phyloP scores from a whole-genome alignment of 2,329 filamentous ascomycete genomes.

The Trichoderma aggressivum region DNA sequence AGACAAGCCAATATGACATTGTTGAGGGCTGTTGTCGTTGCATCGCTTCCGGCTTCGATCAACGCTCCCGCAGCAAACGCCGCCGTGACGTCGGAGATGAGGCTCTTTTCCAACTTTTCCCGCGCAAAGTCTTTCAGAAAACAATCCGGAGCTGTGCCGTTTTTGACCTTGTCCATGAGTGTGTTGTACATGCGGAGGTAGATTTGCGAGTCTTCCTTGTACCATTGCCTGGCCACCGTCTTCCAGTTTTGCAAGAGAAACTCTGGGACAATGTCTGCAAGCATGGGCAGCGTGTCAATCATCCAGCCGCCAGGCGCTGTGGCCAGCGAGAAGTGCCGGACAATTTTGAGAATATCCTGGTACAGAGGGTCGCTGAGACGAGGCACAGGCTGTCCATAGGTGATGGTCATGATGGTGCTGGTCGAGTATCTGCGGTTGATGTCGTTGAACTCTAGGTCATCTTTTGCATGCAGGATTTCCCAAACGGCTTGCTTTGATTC shows the following conservation, averaged over 20 bases:
- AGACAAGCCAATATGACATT: constrained; percentile 48
- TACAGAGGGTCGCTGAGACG: constrained; percentile 23
- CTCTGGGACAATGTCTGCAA: constrained; percentile 4
- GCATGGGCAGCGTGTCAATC: constrained; percentile 16
- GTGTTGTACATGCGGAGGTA: constrained; percentile 22
- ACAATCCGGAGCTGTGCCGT: constrained; percentile 21
- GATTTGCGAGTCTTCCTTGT: constrained; percentile 22
- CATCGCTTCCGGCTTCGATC: constrained; percentile 25
- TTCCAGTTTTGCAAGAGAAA: constrained; percentile 14
- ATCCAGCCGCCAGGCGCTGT: constrained; percentile 10
- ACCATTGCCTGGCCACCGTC: constrained; percentile 14
- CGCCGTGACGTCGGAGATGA: constrained; percentile 21
- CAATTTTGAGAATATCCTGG: constrained; percentile 21
- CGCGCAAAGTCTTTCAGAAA: constrained; percentile 23
- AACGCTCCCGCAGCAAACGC: constrained; percentile 21
- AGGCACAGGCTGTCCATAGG: constrained; percentile 6
- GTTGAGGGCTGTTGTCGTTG: constrained; percentile 30
- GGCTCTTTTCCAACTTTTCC: constrained; percentile 19
- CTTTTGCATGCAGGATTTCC: constrained; percentile 9
- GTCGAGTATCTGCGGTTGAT: constrained; percentile 24
- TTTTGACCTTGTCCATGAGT: constrained; percentile 16
- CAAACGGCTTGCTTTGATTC: constrained; percentile 22
- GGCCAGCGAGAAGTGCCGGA: constrained; percentile 20
- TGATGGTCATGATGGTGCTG: constrained; percentile 22
- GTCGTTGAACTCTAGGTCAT: constrained; percentile 19